Percentiles rank a stretch among this genome's conserved stretches.
Evolutionary conservation across 192 early-diverging fungal species (phyloP).

Genomic region (Coemansia asiatica): DNA sequence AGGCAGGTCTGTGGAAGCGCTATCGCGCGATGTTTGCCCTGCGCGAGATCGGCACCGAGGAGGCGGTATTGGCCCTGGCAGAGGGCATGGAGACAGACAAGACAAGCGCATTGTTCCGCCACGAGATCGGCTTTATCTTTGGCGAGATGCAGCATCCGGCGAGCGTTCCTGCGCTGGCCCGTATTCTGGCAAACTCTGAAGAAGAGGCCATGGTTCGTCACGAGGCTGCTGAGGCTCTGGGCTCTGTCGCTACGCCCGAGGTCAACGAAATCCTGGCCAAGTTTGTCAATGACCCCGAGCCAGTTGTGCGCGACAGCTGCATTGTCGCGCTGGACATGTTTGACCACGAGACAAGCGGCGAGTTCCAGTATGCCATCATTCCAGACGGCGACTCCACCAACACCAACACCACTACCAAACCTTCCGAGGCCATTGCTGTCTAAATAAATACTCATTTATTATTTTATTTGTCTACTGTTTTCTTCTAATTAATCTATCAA

Average conservation of each 20-base stretch:
- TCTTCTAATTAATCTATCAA: too few relatives aligned
- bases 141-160: conserved; percentile 95
- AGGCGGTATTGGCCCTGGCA: conserved; percentile 80
- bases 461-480: conserved; percentile 4
- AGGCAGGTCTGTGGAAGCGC: conserved; percentile 80
- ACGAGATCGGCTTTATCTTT: conserved; percentile 96
- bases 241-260: conserved; percentile 90
- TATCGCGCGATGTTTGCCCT: conserved; percentile 95
- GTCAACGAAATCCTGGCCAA: conserved; percentile 70
- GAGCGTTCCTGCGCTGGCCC: conserved; percentile 78
- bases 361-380: conserved; percentile 83
- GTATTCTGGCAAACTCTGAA: conserved; percentile 69
- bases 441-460: not conserved
- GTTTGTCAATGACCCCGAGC: conserved; percentile 73
- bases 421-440: conserved; percentile 6
- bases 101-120: conserved; percentile 80
- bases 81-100: conserved; percentile 78
- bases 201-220: conserved; percentile 95
- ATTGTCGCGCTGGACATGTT: conserved; percentile 95
- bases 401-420: too few relatives aligned
- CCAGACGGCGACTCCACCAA: conserved; percentile 39
- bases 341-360: conserved; percentile 81
- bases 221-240: conserved; percentile 95
- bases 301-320: conserved; percentile 89
- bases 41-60: conserved; percentile 79